Evolutionary conservation across 495 filamentous ascomycete species (phyloP).

Genomic region (Daldinia caldariorum): DNA sequence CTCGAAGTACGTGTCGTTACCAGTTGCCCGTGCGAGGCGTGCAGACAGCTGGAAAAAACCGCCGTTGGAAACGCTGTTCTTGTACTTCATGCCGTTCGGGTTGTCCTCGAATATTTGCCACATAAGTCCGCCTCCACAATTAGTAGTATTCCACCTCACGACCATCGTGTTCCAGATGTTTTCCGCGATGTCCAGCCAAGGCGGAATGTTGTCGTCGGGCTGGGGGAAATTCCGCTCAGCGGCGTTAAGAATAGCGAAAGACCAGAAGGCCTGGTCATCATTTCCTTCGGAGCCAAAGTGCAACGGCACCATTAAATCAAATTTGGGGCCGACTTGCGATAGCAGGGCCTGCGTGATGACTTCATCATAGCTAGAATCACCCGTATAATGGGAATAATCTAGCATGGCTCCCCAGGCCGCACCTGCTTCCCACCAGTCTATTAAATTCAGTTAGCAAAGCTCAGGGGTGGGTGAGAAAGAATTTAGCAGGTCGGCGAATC

Average conservation of each 20-base stretch:
- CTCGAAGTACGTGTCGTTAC: slow-evolving; percentile 67
- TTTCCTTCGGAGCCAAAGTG: slow-evolving; percentile 66
- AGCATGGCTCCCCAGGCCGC: slow-evolving; percentile 77
- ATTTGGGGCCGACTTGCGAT: slow-evolving; percentile 68
- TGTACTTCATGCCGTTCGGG: slow-evolving; percentile 73
- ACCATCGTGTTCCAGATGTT: slow-evolving; percentile 60
- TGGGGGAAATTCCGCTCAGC: slow-evolving; percentile 79
- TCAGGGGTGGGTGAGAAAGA: background rate
- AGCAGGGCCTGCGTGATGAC: slow-evolving; percentile 72
- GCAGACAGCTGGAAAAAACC: slow-evolving; percentile 75
- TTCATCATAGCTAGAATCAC: slow-evolving; percentile 76
- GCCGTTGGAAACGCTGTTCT: slow-evolving; percentile 76
- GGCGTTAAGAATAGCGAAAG: slow-evolving; percentile 74
- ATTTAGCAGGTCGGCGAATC: slow-evolving; percentile 43
- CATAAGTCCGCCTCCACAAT: slow-evolving; percentile 75
- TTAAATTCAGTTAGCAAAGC: slow-evolving; percentile 51
- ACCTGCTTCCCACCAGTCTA: slow-evolving; percentile 83
- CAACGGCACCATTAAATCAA: slow-evolving; percentile 65
- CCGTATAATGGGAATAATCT: slow-evolving; percentile 87
- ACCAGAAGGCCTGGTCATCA: slow-evolving; percentile 87
- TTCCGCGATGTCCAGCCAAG: slow-evolving; percentile 68
- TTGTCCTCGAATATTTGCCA: slow-evolving; percentile 90
- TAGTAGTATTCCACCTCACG: slow-evolving; percentile 72
- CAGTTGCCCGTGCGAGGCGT: slow-evolving; percentile 72
- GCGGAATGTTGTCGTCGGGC: slow-evolving; percentile 60